Base-by-base conservation (phyloP, 176 grass and related monocot species). In the Ensete ventricosum region DNA sequence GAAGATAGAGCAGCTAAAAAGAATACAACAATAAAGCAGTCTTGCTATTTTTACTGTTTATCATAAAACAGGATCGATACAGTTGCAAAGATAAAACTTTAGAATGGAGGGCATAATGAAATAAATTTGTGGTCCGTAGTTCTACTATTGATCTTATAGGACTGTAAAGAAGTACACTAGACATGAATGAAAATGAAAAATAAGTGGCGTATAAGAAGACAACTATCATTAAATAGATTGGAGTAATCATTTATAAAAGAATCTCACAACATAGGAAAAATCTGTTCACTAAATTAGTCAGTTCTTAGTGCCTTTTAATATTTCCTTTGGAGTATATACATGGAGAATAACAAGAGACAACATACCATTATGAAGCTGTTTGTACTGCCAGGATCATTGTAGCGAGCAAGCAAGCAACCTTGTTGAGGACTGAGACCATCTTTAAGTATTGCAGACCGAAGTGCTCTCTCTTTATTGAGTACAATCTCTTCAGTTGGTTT, bases 351-450 rank as follows among this genome's bases (percentile, higher is more conserved):
- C 9, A 62, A 25, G 71, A 74, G 13, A 72, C 80, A 80, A 71
- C 71, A 80, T 89, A 98, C 94, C 90, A 91, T 93, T 77, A 93
- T 54, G 79, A 98, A 93, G 80, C 82, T 80, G 67, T 83, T 81
- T 80, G 94, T 98, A 26, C 85, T 84, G 14, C 57, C 69, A 71
- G 90, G 90, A 84, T 98, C 94, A 87, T 98, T 98, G 74, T 91
- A 98, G 23, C 94, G 84, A 27, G 90, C 94, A 74, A 89, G 94
- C 80, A 93, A 74, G 85, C 84, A 98, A 20, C 94, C 90, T 78
- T 88, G 70, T 29, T 85, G 85, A 87, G 88, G 69, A 22, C 82
- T 89, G 54, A 98, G 72, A 43, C 80, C 90, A 73, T 98, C 88
- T 74, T 85, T 87, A 49, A 91, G 90, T 52, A 98, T 59, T 52